These are phyloP conservation scores for Eimeria nieschulzi DNA, from an alignment of 169 alveolate genomes.

Conservation along the genomic window DNA sequence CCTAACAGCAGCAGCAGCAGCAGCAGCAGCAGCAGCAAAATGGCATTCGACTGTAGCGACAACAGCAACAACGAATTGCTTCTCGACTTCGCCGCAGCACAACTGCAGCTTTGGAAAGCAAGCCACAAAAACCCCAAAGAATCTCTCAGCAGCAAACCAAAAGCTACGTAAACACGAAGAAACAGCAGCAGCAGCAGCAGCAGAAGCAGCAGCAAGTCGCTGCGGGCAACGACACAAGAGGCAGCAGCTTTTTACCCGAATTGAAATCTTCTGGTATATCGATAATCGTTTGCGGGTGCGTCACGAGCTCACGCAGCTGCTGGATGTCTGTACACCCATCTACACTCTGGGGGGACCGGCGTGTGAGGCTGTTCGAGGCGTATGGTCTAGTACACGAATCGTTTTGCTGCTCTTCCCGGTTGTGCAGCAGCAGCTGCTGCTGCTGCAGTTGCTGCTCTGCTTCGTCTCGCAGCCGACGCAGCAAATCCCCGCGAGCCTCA, in stretches of 20 bases:
- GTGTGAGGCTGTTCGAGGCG: not conserved
- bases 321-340: slow-evolving; percentile 3
- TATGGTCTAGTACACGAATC: not conserved
- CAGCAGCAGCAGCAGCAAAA: not conserved
- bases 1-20: slow-evolving; percentile 20
- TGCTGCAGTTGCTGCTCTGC: slow-evolving; percentile 37
- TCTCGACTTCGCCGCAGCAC: not conserved
- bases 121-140: not conserved
- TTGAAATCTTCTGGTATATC: slow-evolving; percentile 9
- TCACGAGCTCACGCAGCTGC: slow-evolving; percentile 22
- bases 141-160: not conserved
- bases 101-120: not conserved
- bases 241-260: not conserved
- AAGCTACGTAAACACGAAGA: not conserved
- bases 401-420: slow-evolving; percentile 1
- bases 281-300: slow-evolving; percentile 28
- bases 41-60: not conserved
- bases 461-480: slow-evolving; percentile 49
- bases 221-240: not conserved
- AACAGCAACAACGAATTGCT: not conserved
- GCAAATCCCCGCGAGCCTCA: slow-evolving; percentile 20
- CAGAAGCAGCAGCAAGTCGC: slow-evolving; percentile 14
- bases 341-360: too few species aligned
- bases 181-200: slow-evolving; percentile 23
- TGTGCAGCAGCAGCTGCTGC: slow-evolving; percentile 48